These are phyloP conservation scores for Podaxis carcinomalis DNA, from an alignment of 768 basidiomycete species.

Conservation along the genomic window DNA sequence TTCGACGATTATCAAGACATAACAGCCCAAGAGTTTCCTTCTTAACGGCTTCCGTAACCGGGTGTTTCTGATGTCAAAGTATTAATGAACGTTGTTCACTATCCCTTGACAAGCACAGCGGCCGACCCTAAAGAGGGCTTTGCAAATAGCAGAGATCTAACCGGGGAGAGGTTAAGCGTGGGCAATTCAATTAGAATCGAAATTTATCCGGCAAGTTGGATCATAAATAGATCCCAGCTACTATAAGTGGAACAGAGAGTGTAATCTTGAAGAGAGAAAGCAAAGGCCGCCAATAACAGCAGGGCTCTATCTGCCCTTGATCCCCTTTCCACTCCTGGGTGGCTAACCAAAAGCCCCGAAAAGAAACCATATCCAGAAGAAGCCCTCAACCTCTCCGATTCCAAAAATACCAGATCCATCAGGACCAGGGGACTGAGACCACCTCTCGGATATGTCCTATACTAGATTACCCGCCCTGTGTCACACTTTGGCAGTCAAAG, in stretches of 20 bases:
- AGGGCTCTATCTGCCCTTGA: slow-evolving; percentile 6
- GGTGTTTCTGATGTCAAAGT: slow-evolving; percentile 5
- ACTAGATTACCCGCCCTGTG: not conserved
- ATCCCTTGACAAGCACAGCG: not conserved
- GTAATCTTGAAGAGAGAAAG: not conserved
- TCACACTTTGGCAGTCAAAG: slow-evolving; percentile 11
- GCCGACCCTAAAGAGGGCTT: not conserved
- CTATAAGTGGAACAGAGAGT: not conserved
- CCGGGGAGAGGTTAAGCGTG: not conserved
- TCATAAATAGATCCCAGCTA: not conserved
- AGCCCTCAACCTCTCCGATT: not conserved
- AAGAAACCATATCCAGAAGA: not conserved
- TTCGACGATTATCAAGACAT: not conserved
- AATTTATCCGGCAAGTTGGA: not conserved
- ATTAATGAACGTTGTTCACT: not conserved
- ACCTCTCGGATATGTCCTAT: not conserved
- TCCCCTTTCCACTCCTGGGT: not conserved
- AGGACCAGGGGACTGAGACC: slow-evolving; percentile 5
- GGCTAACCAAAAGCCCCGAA: slow-evolving; percentile 4
- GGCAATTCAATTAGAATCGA: not conserved
- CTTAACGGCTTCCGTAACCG: not conserved
- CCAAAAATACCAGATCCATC: slow-evolving; percentile 12
- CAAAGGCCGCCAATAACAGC: not conserved
- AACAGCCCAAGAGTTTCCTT: not conserved
- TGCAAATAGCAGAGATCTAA: not conserved